Base-by-base conservation (phyloP, 164 flowering plant species). In the Sedum album region DNA sequence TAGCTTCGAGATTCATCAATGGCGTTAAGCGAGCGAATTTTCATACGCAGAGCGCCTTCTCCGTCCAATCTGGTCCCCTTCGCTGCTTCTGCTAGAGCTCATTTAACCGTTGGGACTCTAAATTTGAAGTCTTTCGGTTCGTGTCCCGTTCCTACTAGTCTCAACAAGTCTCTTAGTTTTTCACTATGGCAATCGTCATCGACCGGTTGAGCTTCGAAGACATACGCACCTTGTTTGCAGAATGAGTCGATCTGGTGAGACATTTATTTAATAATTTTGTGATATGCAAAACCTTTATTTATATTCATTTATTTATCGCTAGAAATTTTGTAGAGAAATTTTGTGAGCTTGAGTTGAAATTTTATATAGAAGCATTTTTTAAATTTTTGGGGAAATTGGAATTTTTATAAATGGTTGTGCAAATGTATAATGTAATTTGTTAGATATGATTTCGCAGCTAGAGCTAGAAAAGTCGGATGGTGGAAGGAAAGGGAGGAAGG, bases 361-460 rank as follows among this genome's bases (percentile, higher is more conserved):
- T 31, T 68, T 31, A 44, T 41, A 14, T 41, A 2, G 8, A 14
- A 10, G 6, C 11, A 41, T 8, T 30, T 31, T 25, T 31, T 69
- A 31, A 21, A 4, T 26, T 35, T 44, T 15, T 26, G 18, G 7
- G 33, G 31, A 10, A 1, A 25, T 23, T 23, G 25, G 6, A 25
- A 36, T 25, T 33, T 48, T 31, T 14, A 38, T 21, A 44, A n/a
- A 26, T 30, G 20, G 15, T 39, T 15, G 26, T 69, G 71, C 30
- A 38, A 36, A 42, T 21, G 73, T 51, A 62, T 76, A 21, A 55
- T 76, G 68, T 71, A 53, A 73, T 63, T 77, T 21, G 28, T 46
- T 75, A 93, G 97, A 88, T 78, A 80, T 89, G 74, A 81, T 81
- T 69, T 78, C 97, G 46, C 88, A 88, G 80, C 78, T 90, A 78